A percentile compares a stretch with the other conserved stretches of the same genome.
Conservation (phyloP, 2,329 filamentous ascomycete genomes). For the Neospermospora avenae region DNA sequence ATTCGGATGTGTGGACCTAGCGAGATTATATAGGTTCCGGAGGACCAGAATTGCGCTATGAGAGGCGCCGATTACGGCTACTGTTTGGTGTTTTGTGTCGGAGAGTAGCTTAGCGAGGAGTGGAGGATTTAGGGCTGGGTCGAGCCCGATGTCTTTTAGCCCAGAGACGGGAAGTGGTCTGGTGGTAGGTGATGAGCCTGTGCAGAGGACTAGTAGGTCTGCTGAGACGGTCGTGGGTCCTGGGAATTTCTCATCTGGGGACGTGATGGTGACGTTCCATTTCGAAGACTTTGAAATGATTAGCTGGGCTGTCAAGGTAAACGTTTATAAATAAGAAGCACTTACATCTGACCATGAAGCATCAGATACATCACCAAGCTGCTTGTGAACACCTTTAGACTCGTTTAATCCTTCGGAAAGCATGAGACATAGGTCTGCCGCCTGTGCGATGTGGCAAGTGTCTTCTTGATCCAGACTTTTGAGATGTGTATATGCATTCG, state of each 20-base stretch:
- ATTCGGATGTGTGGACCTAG: slow-evolving; percentile 47
- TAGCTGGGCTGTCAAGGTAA: slow-evolving; percentile 2
- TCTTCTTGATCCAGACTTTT: slow-evolving; percentile 52
- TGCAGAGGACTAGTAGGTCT: slow-evolving; percentile 51
- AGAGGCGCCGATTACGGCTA: slow-evolving; percentile 59
- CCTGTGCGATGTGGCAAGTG: slow-evolving; percentile 54
- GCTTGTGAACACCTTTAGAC: slow-evolving; percentile 39
- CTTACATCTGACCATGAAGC: slow-evolving; percentile 40
- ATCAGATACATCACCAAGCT: slow-evolving; percentile 38
- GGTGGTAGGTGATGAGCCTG: slow-evolving; percentile 48
- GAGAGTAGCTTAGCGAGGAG: slow-evolving; percentile 43
- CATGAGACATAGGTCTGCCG: slow-evolving; percentile 51
- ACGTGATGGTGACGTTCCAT: slow-evolving; percentile 38
- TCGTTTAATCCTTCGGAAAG: slow-evolving; percentile 43
- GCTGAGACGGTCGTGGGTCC: slow-evolving; percentile 18
- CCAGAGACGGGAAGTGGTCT: slow-evolving; percentile 40
- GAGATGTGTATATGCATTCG: slow-evolving; percentile 53
- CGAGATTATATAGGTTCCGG: slow-evolving; percentile 55
- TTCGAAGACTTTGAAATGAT: slow-evolving; percentile 19
- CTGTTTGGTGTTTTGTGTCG: slow-evolving; percentile 37
- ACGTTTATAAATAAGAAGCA: not conserved
- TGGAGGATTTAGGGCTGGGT: slow-evolving; percentile 53
- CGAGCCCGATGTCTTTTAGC: slow-evolving; percentile 48
- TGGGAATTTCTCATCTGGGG: slow-evolving; percentile 11
- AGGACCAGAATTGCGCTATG: slow-evolving; percentile 62